phyloP scores from a whole-genome alignment of 192 early-diverging fungal species.

The Coemansia guatemalensis region DNA sequence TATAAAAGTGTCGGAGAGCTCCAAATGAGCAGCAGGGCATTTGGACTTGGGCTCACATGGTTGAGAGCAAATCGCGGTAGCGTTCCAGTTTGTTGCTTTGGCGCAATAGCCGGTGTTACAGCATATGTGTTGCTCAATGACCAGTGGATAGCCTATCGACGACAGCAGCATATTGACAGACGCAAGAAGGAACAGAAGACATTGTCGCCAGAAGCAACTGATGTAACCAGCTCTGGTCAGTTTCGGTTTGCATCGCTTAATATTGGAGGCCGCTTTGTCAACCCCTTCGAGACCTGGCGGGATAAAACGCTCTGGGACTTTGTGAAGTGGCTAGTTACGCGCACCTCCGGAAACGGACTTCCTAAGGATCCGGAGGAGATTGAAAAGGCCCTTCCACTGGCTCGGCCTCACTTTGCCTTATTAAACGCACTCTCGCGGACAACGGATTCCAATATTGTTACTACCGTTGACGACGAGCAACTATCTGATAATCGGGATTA shows the following conservation, averaged over 20 bases:
- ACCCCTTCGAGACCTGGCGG: slow-evolving; percentile 51
- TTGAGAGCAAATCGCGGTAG: slow-evolving; percentile 25
- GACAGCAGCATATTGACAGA: slow-evolving; percentile 17
- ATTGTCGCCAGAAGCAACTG: slow-evolving; percentile 3
- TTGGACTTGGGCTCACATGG: slow-evolving; percentile 42
- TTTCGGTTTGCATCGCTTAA: slow-evolving; percentile 29
- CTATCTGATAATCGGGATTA: slow-evolving; percentile 8
- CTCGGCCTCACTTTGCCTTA: slow-evolving; percentile 26
- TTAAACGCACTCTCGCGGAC: slow-evolving; percentile 21
- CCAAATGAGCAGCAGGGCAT: slow-evolving; percentile 25
- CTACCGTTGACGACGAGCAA: background rate
- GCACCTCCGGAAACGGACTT: slow-evolving; percentile 44
- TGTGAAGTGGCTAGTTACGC: slow-evolving; percentile 43
- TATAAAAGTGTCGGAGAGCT: background rate
- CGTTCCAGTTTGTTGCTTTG: slow-evolving; percentile 31
- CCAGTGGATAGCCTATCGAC: slow-evolving; percentile 37
- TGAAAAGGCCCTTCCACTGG: slow-evolving; percentile 32
- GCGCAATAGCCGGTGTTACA: slow-evolving; percentile 40
- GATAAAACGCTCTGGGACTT: slow-evolving; percentile 56
- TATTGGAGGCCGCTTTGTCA: slow-evolving; percentile 51
- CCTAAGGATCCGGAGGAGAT: slow-evolving; percentile 21
- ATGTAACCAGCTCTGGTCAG: background rate
- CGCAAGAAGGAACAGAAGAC: slow-evolving; percentile 11
- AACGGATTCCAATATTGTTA: no score
- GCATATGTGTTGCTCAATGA: slow-evolving; percentile 37